A percentile compares a stretch with the other conserved stretches of the same genome.
phyloP scores from a whole-genome alignment of 2,329 filamentous ascomycete species.

The Ophiostoma triangulosporum region DNA sequence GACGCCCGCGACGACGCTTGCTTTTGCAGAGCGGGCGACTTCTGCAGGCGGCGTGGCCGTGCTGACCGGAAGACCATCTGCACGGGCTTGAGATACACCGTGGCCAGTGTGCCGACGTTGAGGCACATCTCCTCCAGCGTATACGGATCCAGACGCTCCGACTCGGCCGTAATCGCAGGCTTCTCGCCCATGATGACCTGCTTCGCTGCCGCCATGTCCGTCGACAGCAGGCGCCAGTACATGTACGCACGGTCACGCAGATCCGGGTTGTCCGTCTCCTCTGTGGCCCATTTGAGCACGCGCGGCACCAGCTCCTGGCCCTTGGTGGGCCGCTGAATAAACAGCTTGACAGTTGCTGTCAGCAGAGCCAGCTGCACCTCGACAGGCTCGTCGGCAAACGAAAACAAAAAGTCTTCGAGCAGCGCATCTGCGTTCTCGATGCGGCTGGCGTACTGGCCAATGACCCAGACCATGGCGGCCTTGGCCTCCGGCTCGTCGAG shows the following conservation, averaged over 20 bases:
- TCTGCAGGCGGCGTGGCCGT: slow-evolving; percentile 61
- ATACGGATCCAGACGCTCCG: slow-evolving; percentile 77
- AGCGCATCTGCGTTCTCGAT: slow-evolving; percentile 95
- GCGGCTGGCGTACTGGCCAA: slow-evolving; percentile 91
- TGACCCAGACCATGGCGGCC: slow-evolving; percentile 98
- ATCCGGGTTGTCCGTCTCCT: slow-evolving; percentile 98
- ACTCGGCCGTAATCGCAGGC: slow-evolving; percentile 89
- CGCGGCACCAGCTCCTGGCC: slow-evolving; percentile 87
- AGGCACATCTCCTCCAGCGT: slow-evolving; percentile 96
- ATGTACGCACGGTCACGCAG: slow-evolving; percentile 93
- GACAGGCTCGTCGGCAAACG: slow-evolving; percentile 85
- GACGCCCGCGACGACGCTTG: slow-evolving; percentile 21
- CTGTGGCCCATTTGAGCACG: slow-evolving; percentile 95
- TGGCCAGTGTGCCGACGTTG: slow-evolving; percentile 88
- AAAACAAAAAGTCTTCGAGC: slow-evolving; percentile 87
- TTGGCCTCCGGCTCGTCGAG: slow-evolving; percentile 96
- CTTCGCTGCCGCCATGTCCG: slow-evolving; percentile 76
- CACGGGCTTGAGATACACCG: slow-evolving; percentile 94
- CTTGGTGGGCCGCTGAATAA: slow-evolving; percentile 92
- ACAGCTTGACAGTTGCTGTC: slow-evolving; percentile 93
- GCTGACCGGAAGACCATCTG: slow-evolving; percentile 92
- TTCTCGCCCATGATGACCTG: slow-evolving; percentile 95
- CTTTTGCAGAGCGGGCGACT: slow-evolving; percentile 70
- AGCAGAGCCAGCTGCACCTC: slow-evolving; percentile 91
- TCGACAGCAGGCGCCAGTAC: slow-evolving; percentile 96